These are phyloP conservation scores for Nakazawaea molendinolei DNA, from an alignment of 805 yeast species.

Conservation along the genomic window DNA sequence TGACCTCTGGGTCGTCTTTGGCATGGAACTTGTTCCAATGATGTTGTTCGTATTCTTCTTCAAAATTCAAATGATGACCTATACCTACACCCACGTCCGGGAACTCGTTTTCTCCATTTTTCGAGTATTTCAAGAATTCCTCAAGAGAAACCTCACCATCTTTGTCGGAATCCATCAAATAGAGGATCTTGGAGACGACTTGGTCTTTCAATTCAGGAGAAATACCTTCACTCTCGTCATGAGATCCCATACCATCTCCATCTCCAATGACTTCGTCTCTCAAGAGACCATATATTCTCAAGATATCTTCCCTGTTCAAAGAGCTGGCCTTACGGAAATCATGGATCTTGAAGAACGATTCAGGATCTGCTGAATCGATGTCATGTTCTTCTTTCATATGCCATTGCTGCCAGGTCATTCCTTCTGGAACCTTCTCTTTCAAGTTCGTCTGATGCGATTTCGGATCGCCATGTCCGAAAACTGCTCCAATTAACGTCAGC, in stretches of 20 bases:
- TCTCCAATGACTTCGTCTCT: constrained; percentile 73
- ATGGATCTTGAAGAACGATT: constrained; percentile 73
- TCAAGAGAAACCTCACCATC: constrained; percentile 60
- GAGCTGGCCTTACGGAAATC: constrained; percentile 57
- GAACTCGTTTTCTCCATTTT: constrained; percentile 53
- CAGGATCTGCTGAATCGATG: constrained; percentile 61
- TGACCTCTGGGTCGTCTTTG: constrained; percentile 76
- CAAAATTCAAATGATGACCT: constrained; percentile 93
- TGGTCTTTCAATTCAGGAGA: constrained; percentile 47
- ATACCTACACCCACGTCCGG: constrained; percentile 94
- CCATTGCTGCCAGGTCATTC: constrained; percentile 71
- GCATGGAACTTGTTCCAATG: constrained; percentile 84
- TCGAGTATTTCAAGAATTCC: constrained; percentile 63
- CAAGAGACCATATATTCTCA: constrained; percentile 74
- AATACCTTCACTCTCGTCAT: constrained; percentile 56
- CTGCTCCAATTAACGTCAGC: not conserved
- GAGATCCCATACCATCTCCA: constrained; percentile 86
- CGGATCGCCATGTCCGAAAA: not conserved
- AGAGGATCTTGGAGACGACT: constrained; percentile 50
- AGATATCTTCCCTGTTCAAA: constrained; percentile 55
- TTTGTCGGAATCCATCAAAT: constrained; percentile 54
- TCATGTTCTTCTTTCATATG: constrained; percentile 91
- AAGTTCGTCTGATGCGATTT: constrained; percentile 16
- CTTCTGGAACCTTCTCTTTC: constrained; percentile 43
- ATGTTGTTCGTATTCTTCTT: constrained; percentile 87